A percentile compares a stretch with the other conserved stretches of the same genome.
phyloP scores from a whole-genome alignment of 2,329 filamentous ascomycete genomes.

The Scedosporium minutisporum region DNA sequence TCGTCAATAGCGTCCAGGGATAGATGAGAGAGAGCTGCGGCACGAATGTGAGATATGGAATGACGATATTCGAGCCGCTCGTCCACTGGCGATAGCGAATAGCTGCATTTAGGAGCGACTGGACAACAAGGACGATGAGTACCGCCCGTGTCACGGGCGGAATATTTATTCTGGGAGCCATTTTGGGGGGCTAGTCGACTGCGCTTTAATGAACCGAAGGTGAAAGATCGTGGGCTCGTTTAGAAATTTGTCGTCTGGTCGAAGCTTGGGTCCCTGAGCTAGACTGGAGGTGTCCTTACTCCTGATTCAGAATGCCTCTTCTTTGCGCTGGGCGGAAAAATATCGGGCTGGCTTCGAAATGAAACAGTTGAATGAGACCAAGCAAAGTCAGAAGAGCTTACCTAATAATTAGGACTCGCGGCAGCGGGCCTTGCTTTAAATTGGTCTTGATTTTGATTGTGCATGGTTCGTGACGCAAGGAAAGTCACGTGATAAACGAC shows the following conservation, averaged over 20 bases:
- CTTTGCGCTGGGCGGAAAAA: neutral
- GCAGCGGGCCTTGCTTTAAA: too few relatives aligned
- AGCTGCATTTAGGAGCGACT: conserved; percentile 74
- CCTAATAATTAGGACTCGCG: too few relatives aligned
- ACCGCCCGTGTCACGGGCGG: conserved; percentile 81
- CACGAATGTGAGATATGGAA: conserved; percentile 81
- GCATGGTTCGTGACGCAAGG: too few relatives aligned
- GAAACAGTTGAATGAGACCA: neutral
- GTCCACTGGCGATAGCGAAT: conserved; percentile 65
- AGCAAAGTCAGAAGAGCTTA: neutral
- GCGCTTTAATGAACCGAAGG: neutral
- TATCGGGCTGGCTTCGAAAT: neutral
- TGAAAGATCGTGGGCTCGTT: neutral
- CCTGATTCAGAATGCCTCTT: neutral
- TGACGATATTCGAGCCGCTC: conserved; percentile 53
- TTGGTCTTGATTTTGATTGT: too few relatives aligned
- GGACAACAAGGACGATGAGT: conserved; percentile 62
- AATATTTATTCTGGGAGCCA: conserved; percentile 82
- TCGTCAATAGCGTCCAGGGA: conserved; percentile 84
- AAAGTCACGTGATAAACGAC: too few relatives aligned
- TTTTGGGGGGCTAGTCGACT: conserved; percentile 24
- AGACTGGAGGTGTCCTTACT: neutral
- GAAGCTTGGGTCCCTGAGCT: neutral
- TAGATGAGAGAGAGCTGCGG: conserved; percentile 77
- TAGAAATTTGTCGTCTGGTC: neutral